Conservation (phyloP, 116 monocot genomes). For the Zostera marina region DNA sequence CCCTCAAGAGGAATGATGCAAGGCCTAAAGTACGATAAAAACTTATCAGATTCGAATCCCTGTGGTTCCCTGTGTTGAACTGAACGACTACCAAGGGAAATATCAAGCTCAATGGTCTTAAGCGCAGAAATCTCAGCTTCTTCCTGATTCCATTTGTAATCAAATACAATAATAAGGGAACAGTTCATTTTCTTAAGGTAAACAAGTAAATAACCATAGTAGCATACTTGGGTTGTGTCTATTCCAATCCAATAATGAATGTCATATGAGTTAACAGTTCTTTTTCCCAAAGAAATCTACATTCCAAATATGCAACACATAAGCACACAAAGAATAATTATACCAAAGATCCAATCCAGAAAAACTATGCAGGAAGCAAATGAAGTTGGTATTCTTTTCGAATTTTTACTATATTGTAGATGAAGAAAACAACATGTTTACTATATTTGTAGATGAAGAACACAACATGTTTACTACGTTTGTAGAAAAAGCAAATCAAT, state of each 20-base stretch:
- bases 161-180: background rate
- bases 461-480: background rate
- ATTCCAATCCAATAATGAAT: constrained; percentile 97
- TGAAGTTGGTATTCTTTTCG: too few species aligned
- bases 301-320: background rate
- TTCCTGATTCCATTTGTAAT: constrained; percentile 32
- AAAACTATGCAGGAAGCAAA: background rate
- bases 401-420: background rate
- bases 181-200: background rate
- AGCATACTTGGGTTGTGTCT: constrained; percentile 74
- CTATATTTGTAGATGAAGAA: background rate
- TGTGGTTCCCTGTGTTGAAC: constrained; percentile 88
- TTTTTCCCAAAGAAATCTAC: constrained; percentile 70
- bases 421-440: background rate
- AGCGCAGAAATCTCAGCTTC: constrained; percentile 97
- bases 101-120: constrained; percentile 90
- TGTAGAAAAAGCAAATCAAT: background rate
- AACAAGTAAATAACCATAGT: background rate
- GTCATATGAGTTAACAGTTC: constrained; percentile 65
- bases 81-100: constrained; percentile 85
- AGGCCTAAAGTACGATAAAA: constrained; percentile 91
- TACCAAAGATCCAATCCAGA: background rate
- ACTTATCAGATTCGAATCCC: constrained; percentile 94
- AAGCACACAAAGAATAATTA: background rate
- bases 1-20: constrained; percentile 96